Base-by-base conservation (phyloP, 2,329 filamentous ascomycete species). In the Kalaharituber pfeilii region DNA sequence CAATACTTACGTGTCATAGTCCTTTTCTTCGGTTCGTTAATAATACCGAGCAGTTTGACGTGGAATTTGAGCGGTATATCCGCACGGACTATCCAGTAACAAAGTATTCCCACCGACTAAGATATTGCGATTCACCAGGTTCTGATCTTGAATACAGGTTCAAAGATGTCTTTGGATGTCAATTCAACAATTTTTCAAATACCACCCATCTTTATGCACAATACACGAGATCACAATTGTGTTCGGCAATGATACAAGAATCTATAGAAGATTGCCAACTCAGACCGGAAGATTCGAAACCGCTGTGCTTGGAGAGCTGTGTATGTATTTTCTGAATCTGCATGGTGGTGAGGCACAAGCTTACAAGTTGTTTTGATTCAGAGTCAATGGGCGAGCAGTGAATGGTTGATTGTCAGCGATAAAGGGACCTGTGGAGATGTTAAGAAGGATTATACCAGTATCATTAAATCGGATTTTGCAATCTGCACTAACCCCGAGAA, bases 211-310 rank as follows among this genome's bases (percentile, higher is more conserved):
- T 88, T 65, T 98, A 98, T 69, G 89, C 91, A 50, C 82, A 91
- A 63, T 98, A 89, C 70, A 94, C 89, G 4, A 91, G 80, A 49
- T 91, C 84, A 57, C 82, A 93, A 59, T 76, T 98, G 60, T 98
- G 91, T 75, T 96, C 93, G 73, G 77, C 85, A 60, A 84, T 98
- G 65, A 78, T 98, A 51, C 91, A 98, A 69, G 88, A 86, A 66
- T 96, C 91, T 4, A 79, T 82, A 63, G 66, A 70, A 9, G 66
- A 75, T 25, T 98, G 91, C 69, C 69, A 71, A 20, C 71, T 93
- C 47, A 76, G 81, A 0, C 68, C 73, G n/a, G 69, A 74, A 27
- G 71, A 81, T 42, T 79, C 84, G 4, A 73, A 74, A 56, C 87
- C 91, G 1, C 73, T 96, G 15, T 98, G 91, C 68, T 91, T 89